Percentiles rank a stretch among this genome's conserved stretches.
Conservation (phyloP, 2,329 filamentous ascomycete species). For the Trichoderma harzianum region DNA sequence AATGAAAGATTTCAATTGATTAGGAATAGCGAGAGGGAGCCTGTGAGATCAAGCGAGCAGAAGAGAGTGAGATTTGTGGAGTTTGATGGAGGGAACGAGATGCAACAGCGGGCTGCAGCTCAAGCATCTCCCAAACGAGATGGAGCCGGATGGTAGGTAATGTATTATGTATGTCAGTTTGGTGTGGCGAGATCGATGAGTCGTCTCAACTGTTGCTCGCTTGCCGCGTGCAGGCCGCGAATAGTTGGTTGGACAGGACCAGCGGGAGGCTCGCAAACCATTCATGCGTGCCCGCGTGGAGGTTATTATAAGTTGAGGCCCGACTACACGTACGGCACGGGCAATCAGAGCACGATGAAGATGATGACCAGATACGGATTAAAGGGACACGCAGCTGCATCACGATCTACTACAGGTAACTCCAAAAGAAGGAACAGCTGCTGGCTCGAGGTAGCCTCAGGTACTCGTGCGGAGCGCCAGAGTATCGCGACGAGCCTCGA, state of each 20-base stretch:
- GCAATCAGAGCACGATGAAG: not conserved
- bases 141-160: not conserved
- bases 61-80: not conserved
- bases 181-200: not conserved
- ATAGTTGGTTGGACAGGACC: not conserved
- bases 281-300: not conserved
- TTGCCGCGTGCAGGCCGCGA: not conserved
- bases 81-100: not conserved
- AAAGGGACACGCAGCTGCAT: not conserved
- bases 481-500: not conserved
- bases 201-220: not conserved
- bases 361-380: not conserved
- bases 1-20: not conserved
- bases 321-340: not conserved
- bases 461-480: not conserved
- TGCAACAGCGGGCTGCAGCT: not conserved
- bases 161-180: not conserved
- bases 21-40: constrained; percentile 12
- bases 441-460: not conserved
- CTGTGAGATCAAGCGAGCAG: not conserved
- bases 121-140: not conserved
- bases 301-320: not conserved
- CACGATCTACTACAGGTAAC: not conserved
- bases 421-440: not conserved
- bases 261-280: not conserved